Evolutionary conservation across 2,329 filamentous ascomycete genomes (phyloP).

Genomic region (Ophiosphaerella narmari): DNA sequence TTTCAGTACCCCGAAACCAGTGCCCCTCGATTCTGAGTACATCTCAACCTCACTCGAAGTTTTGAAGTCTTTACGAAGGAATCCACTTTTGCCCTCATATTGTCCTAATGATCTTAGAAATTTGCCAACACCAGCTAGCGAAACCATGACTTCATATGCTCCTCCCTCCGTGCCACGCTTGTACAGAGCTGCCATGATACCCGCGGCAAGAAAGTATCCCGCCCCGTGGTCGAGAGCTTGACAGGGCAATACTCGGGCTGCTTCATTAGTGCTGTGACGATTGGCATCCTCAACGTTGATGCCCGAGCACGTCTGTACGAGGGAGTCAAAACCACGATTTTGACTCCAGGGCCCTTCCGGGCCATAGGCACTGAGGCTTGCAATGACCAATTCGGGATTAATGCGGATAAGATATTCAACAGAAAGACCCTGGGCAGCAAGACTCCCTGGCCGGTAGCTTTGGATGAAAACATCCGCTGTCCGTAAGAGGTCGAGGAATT

Average conservation of each 20-base stretch:
- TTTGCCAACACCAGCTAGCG: slow-evolving; percentile 60
- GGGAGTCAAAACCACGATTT: slow-evolving; percentile 60
- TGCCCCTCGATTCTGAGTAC: slow-evolving; percentile 53
- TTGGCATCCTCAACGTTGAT: slow-evolving; percentile 62
- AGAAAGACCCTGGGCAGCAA: slow-evolving; percentile 52
- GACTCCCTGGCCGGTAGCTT: slow-evolving; percentile 57
- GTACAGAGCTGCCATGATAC: slow-evolving; percentile 58
- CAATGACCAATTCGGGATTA: slow-evolving; percentile 55
- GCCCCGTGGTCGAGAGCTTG: slow-evolving; percentile 62
- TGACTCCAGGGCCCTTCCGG: slow-evolving; percentile 52
- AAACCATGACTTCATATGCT: slow-evolving; percentile 59
- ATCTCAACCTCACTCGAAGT: slow-evolving; percentile 34
- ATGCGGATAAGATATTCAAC: slow-evolving; percentile 43
- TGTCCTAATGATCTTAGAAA: slow-evolving; percentile 62
- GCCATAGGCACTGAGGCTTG: slow-evolving; percentile 60
- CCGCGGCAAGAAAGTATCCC: slow-evolving; percentile 61
- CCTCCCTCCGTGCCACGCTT: slow-evolving; percentile 52
- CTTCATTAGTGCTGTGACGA: slow-evolving; percentile 47
- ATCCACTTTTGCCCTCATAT: slow-evolving; percentile 52
- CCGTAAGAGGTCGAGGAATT: slow-evolving; percentile 50
- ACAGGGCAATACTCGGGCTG: slow-evolving; percentile 54
- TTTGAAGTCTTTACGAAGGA: slow-evolving; percentile 44
- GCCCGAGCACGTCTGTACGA: slow-evolving; percentile 61
- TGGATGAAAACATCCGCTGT: slow-evolving; percentile 61
- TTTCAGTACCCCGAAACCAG: slow-evolving; percentile 53